A percentile compares a stretch with the other conserved stretches of the same genome.
Conservation (phyloP, 306 rosid species). For the Sesbania bispinosa region DNA sequence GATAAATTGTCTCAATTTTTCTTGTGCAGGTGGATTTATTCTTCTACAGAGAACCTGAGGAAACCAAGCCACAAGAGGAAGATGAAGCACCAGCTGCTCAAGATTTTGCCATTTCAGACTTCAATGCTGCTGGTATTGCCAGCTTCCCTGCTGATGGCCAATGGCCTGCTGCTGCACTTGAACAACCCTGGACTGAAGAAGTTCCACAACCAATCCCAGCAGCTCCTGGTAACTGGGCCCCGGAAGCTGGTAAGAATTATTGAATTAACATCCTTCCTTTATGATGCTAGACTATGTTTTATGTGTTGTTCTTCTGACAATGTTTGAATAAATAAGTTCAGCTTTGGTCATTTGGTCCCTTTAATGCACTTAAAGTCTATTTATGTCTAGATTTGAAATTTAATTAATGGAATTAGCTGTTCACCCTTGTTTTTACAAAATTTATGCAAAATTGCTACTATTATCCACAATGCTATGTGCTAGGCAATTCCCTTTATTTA, state of each 20-base stretch:
- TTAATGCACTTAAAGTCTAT: background rate
- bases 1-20: background rate
- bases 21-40: slow-evolving; percentile 71
- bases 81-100: slow-evolving; percentile 48
- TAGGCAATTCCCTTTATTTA: background rate
- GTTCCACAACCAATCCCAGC: slow-evolving; percentile 28
- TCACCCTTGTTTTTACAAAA: background rate
- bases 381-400: background rate
- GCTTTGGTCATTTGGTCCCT: background rate
- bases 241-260: slow-evolving; percentile 26
- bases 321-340: background rate
- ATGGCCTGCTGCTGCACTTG: slow-evolving; percentile 27
- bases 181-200: slow-evolving; percentile 25
- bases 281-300: background rate
- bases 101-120: slow-evolving; percentile 49
- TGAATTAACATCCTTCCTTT: background rate
- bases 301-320: background rate
- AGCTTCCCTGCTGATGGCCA: slow-evolving; percentile 30
- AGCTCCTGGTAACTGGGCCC: slow-evolving; percentile 23
- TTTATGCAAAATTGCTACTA: background rate
- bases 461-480: background rate
- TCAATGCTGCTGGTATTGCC: slow-evolving; percentile 26
- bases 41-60: slow-evolving; percentile 92
- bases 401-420: background rate
- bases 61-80: slow-evolving; percentile 67